Conservation (phyloP, 331 rosid genomes). For the Quercus phellos region DNA sequence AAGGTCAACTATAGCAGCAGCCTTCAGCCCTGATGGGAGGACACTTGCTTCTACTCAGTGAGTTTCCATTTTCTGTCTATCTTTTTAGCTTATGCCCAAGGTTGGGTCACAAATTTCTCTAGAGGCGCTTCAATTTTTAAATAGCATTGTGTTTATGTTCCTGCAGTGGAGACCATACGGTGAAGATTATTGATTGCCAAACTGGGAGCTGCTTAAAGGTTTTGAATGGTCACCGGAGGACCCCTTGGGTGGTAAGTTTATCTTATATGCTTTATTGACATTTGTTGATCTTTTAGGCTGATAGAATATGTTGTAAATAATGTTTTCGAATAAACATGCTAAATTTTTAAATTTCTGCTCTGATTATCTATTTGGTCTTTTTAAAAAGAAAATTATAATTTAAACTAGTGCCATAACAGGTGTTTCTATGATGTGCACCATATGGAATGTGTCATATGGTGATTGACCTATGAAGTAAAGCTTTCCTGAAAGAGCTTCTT, state of each 20-base stretch:
- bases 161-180: constrained; percentile 95
- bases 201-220: constrained; percentile 93
- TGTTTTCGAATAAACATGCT: background rate
- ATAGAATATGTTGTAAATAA: background rate
- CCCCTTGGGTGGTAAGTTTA: constrained; percentile 98
- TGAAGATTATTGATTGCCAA: constrained; percentile 85
- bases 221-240: constrained; percentile 85
- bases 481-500: background rate
- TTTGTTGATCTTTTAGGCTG: background rate
- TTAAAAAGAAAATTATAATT: background rate
- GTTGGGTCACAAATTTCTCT: constrained; percentile 3
- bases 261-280: background rate
- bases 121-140: background rate
- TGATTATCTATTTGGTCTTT: background rate
- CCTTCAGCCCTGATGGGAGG: constrained; percentile 93
- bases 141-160: constrained; percentile 12
- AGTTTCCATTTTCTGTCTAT: constrained; percentile 28
- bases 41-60: constrained; percentile 96
- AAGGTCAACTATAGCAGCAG: constrained; percentile 94
- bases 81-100: background rate
- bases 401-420: background rate
- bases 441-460: background rate
- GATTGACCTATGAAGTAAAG: background rate
- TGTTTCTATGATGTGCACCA: background rate
- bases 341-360: background rate